These are phyloP conservation scores for Metroxylon sagu DNA, from an alignment of 176 grass and related monocot genomes.

Conservation along the genomic window DNA sequence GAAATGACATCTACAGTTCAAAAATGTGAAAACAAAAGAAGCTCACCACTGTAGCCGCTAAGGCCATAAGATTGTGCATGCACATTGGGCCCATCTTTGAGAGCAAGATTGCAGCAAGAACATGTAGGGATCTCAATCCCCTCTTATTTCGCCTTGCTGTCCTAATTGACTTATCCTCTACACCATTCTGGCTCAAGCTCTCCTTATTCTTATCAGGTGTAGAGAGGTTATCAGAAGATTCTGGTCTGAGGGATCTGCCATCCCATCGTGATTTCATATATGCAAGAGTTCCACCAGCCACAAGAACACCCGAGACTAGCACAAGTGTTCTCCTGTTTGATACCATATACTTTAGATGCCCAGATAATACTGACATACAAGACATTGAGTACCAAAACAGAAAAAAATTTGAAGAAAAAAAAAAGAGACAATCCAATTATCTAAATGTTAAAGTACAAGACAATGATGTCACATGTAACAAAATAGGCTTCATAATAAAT, in stretches of 20 bases:
- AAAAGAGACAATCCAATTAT: too few relatives aligned
- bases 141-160: conserved; percentile 27
- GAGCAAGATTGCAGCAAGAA: conserved; percentile 75
- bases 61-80: conserved; percentile 53
- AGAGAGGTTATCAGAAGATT: conserved; percentile 9
- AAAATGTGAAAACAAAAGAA: neutral
- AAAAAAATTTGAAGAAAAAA: too few relatives aligned
- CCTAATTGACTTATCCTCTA: conserved; percentile 19
- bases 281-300: conserved; percentile 73
- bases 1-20: neutral
- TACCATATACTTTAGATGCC: neutral
- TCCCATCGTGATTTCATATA: conserved; percentile 45
- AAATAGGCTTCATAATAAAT: too few relatives aligned
- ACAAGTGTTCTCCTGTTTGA: conserved; percentile 55
- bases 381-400: too few relatives aligned
- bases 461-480: too few relatives aligned
- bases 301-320: conserved; percentile 61
- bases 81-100: conserved; percentile 69
- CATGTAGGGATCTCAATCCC: conserved; percentile 65
- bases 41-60: conserved; percentile 51
- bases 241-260: conserved; percentile 8
- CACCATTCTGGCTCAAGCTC: conserved; percentile 23
- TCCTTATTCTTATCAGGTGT: conserved; percentile 29
- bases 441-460: too few relatives aligned
- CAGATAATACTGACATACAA: too few relatives aligned